These are phyloP conservation scores for Emericellopsis atlantica DNA, from an alignment of 2,329 filamentous ascomycete genomes.

Conservation along the genomic window DNA sequence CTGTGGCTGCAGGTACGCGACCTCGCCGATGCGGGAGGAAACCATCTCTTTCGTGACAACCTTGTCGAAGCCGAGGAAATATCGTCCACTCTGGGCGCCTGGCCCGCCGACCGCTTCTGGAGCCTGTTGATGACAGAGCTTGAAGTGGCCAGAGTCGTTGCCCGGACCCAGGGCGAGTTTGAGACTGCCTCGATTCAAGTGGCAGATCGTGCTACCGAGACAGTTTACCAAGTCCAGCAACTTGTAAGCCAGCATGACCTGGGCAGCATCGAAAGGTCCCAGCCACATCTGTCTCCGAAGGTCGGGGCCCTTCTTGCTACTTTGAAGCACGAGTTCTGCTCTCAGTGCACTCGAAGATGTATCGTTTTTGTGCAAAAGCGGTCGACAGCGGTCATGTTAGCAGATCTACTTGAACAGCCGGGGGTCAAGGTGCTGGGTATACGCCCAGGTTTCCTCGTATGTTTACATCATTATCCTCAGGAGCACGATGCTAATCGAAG, in stretches of 20 bases:
- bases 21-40: slow-evolving; percentile 18
- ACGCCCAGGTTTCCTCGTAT: slow-evolving; percentile 48
- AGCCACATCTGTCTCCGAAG: slow-evolving; percentile 55
- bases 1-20: slow-evolving; percentile 46
- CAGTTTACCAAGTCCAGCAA: slow-evolving; percentile 44
- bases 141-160: slow-evolving; percentile 47
- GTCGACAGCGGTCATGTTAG: slow-evolving; percentile 62
- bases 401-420: slow-evolving; percentile 49
- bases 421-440: slow-evolving; percentile 45
- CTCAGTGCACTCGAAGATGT: slow-evolving; percentile 39
- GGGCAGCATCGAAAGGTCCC: slow-evolving; percentile 13
- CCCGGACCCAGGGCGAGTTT: slow-evolving; percentile 31
- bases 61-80: slow-evolving; percentile 48
- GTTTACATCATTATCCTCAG: slow-evolving; percentile 5
- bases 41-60: slow-evolving; percentile 36
- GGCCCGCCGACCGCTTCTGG: slow-evolving; percentile 82
- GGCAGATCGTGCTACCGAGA: slow-evolving; percentile 37
- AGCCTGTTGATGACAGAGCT: slow-evolving; percentile 52
- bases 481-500: background rate
- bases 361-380: slow-evolving; percentile 81
- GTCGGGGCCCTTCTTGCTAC: slow-evolving; percentile 48
- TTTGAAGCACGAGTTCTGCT: slow-evolving; percentile 51
- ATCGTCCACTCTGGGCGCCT: slow-evolving; percentile 58
- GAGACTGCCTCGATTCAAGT: background rate
- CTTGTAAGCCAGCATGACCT: slow-evolving; percentile 42